phyloP scores from a whole-genome alignment of 305 asterid species.

The Rubia tinctorum region DNA sequence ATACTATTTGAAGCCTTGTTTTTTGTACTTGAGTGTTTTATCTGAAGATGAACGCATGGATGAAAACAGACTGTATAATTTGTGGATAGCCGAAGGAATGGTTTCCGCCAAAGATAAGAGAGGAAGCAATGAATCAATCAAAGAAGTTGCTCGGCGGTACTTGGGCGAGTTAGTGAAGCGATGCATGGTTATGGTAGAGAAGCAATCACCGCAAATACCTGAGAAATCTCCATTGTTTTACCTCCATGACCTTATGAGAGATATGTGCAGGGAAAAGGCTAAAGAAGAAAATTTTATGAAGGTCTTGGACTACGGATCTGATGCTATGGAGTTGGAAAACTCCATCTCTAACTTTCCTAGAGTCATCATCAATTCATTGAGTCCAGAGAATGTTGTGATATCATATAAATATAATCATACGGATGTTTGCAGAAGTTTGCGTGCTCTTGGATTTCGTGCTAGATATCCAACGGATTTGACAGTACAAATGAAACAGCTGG shows the following conservation, averaged over 20 bases:
- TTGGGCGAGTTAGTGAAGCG: neutral
- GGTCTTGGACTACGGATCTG: neutral
- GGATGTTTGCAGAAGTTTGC: neutral
- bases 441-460: neutral
- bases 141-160: neutral
- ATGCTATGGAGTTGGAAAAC: neutral
- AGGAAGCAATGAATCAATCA: neutral
- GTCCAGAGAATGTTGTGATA: neutral
- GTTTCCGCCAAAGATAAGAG: neutral
- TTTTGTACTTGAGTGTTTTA: neutral
- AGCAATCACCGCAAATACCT: too few species aligned
- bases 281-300: neutral
- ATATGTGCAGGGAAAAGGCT: neutral
- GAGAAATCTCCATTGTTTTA: neutral
- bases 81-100: neutral
- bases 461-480: neutral
- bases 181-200: neutral
- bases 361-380: neutral
- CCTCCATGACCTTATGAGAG: constrained; percentile 6
- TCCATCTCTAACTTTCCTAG: neutral
- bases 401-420: neutral
- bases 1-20: too few species aligned
- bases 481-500: neutral
- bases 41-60: neutral
- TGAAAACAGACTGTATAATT: neutral